A percentile compares a stretch with the other conserved stretches of the same genome.
These are phyloP conservation scores for Takashimella koratensis DNA, from an alignment of 1,284 basidiomycete genomes.

Conservation along the genomic window DNA sequence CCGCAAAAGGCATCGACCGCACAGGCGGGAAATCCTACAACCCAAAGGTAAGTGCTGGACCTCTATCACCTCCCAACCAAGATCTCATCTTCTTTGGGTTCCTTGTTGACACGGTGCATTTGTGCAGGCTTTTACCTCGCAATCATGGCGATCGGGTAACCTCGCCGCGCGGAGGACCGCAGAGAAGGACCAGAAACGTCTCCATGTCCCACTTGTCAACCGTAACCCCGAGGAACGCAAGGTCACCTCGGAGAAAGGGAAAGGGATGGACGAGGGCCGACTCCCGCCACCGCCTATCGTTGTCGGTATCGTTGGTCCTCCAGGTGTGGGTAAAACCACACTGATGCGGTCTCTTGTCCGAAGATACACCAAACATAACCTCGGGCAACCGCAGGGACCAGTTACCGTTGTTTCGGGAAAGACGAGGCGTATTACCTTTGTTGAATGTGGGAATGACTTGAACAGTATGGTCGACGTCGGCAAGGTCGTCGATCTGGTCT, in stretches of 20 bases:
- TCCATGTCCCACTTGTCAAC: constrained; percentile 94
- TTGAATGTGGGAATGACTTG: constrained; percentile 97
- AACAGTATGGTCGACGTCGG: constrained; percentile 98
- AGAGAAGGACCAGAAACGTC: constrained; percentile 87
- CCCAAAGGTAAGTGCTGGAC: constrained; percentile 80
- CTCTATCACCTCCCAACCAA: too few species aligned
- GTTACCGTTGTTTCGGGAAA: constrained; percentile 93
- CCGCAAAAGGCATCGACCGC: constrained; percentile 61
- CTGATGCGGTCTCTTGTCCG: constrained; percentile 87
- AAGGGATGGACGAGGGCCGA: constrained; percentile 45
- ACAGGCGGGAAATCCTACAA: constrained; percentile 64
- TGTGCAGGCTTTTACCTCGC: constrained; percentile 85
- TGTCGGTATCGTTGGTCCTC: constrained; percentile 94
- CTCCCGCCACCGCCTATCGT: constrained; percentile 83
- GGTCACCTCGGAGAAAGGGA: constrained; percentile 43
- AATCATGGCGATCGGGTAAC: constrained; percentile 82
- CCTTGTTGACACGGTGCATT: neutral
- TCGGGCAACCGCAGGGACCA: constrained; percentile 86
- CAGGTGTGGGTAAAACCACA: constrained; percentile 96
- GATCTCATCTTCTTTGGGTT: neutral
- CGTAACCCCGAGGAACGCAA: constrained; percentile 79
- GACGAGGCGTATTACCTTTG: constrained; percentile 85
- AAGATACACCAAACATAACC: constrained; percentile 89
- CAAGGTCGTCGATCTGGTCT: constrained; percentile 91
- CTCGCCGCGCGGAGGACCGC: constrained; percentile 83